These are phyloP conservation scores for Leccinum subgranulosum DNA, from an alignment of 768 basidiomycete genomes.

Conservation along the genomic window DNA sequence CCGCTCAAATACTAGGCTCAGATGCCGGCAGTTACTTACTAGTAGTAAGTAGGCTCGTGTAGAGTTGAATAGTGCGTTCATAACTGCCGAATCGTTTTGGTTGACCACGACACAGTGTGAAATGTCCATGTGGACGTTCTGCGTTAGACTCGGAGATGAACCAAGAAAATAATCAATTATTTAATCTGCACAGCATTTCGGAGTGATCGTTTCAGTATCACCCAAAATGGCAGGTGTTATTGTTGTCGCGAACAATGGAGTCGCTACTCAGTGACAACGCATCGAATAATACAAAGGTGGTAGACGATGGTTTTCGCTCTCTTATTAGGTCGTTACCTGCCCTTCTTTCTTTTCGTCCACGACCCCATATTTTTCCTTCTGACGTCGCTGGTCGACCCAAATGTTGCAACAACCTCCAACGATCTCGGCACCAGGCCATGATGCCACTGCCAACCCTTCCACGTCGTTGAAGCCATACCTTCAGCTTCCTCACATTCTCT, in stretches of 20 bases:
- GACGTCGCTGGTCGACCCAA: conserved; percentile 39
- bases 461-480: conserved; percentile 75
- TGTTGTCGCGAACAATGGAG: conserved; percentile 30
- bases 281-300: conserved; percentile 23
- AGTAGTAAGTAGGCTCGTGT: no score
- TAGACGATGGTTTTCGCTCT: conserved; percentile 8
- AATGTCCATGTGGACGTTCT: neutral
- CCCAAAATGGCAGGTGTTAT: conserved; percentile 27
- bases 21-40: no score
- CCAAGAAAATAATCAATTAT: neutral
- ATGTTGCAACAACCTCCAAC: conserved; percentile 28
- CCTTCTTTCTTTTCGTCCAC: conserved; percentile 11
- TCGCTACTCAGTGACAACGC: neutral
- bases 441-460: conserved; percentile 41
- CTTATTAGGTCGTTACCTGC: conserved; percentile 12
- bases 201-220: neutral
- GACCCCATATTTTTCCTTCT: conserved; percentile 7
- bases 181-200: neutral
- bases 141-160: neutral
- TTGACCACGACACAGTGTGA: neutral
- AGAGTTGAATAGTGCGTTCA: no score
- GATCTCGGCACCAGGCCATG: conserved; percentile 45
- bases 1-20: no score
- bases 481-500: conserved; percentile 75
- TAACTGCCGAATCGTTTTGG: neutral